phyloP scores from a whole-genome alignment of 768 basidiomycete species.

The Leccinum truebloodii region DNA sequence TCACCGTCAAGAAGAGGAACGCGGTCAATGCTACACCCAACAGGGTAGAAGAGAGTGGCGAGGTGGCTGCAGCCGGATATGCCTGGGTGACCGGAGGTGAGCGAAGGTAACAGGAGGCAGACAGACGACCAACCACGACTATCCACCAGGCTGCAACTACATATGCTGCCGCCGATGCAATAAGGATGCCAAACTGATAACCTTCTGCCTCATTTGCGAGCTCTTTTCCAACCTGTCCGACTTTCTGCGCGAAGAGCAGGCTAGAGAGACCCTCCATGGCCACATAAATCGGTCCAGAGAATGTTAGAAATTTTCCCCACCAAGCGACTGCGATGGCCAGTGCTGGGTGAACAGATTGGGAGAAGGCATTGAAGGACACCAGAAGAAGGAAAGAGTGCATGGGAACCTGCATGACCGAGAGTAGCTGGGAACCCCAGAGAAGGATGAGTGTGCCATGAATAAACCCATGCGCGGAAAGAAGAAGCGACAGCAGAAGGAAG shows the following conservation, averaged over 20 bases:
- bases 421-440: conserved; percentile 66
- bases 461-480: conserved; percentile 73
- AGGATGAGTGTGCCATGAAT: conserved; percentile 80
- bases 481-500: conserved; percentile 78
- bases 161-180: conserved; percentile 76
- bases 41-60: conserved; percentile 85
- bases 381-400: conserved; percentile 87
- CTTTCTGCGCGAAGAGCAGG: conserved; percentile 76
- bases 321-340: conserved; percentile 57
- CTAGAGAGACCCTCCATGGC: conserved; percentile 84
- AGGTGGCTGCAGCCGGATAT: conserved; percentile 80
- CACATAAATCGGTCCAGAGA: conserved; percentile 78
- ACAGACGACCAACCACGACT: conserved; percentile 56
- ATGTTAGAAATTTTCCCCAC: conserved; percentile 73
- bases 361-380: conserved; percentile 83
- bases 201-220: conserved; percentile 71
- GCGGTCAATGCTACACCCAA: conserved; percentile 87
- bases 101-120: conserved; percentile 1
- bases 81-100: conserved; percentile 44
- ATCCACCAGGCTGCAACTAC: conserved; percentile 88
- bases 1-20: conserved; percentile 86
- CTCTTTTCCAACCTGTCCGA: conserved; percentile 75
- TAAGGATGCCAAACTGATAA: conserved; percentile 75
- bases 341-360: conserved; percentile 59
- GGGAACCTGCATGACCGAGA: conserved; percentile 81